A percentile compares a stretch with the other conserved stretches of the same genome.
Conservation (phyloP, 2,329 filamentous ascomycete species). For the Trichophyton equinum region DNA sequence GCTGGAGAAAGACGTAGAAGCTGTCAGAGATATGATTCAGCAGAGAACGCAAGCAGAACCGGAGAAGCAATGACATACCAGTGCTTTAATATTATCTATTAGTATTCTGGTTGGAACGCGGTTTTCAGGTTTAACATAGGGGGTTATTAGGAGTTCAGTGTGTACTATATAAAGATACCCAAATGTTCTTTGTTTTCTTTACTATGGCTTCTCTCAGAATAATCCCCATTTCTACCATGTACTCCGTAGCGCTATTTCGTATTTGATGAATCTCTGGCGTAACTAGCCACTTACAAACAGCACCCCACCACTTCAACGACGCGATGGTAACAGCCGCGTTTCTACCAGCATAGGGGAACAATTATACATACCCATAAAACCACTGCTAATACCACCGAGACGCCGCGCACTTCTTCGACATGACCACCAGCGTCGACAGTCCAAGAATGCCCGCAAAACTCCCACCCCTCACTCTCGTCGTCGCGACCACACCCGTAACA, state of each 20-base stretch:
- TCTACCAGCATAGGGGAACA: not conserved
- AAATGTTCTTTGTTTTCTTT: not conserved
- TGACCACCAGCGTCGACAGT: not conserved
- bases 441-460: constrained; percentile 11
- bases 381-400: not conserved
- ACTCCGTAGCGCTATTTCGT: not conserved
- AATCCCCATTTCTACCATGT: not conserved
- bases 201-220: no score
- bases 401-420: not conserved
- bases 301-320: not conserved
- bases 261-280: not conserved
- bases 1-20: constrained; percentile 36
- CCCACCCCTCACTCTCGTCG: constrained; percentile 70
- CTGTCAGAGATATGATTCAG: constrained; percentile 36
- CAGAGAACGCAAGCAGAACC: constrained; percentile 16
- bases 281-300: not conserved
- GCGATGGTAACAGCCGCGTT: not conserved
- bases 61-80: constrained; percentile 11
- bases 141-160: not conserved
- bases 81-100: not conserved
- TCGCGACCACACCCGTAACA: constrained; percentile 62
- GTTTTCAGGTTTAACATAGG: not conserved
- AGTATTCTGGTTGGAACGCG: not conserved
- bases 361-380: not conserved
- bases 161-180: not conserved